A percentile compares a stretch with the other conserved stretches of the same genome.
These are phyloP conservation scores for Talaromyces islandicus DNA, from an alignment of 2,329 filamentous ascomycete species.

Conservation along the genomic window DNA sequence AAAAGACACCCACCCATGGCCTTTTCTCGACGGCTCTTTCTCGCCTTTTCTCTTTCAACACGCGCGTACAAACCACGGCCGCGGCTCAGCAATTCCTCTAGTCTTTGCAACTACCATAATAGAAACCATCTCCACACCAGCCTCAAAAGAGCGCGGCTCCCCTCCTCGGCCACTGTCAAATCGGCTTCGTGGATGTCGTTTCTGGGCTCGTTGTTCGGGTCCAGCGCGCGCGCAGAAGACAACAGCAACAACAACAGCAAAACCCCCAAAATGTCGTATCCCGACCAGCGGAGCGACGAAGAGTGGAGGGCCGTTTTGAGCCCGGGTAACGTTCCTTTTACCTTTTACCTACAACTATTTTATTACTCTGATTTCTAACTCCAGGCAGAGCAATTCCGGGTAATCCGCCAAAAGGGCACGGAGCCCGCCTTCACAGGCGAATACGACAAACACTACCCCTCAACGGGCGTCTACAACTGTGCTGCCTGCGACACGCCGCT, in stretches of 20 bases:
- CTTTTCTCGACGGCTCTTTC: not conserved
- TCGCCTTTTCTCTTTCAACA: not conserved
- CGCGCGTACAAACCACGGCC: not conserved
- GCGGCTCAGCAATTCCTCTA: not conserved
- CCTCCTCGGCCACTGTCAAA: conserved; percentile 26
- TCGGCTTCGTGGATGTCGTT: conserved; percentile 78
- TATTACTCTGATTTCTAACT: not conserved
- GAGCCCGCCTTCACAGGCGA: conserved; percentile 73
- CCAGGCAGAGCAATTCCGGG: conserved; percentile 78
- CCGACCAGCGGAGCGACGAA: conserved; percentile 71
- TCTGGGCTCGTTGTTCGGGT: conserved; percentile 67
- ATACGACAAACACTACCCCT: conserved; percentile 80
- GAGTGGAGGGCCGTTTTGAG: conserved; percentile 88
- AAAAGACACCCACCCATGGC: not conserved
- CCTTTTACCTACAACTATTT: not conserved
- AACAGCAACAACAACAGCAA: conserved; percentile 12
- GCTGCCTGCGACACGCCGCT: conserved; percentile 80
- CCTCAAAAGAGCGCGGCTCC: not conserved
- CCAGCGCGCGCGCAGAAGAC: conserved; percentile 46
- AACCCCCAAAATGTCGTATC: conserved; percentile 54
- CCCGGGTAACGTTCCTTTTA: conserved; percentile 48
- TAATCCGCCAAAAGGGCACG: conserved; percentile 88
- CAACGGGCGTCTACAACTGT: conserved; percentile 75
- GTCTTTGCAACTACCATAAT: not conserved
- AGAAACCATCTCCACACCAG: conserved; percentile 3